Evolutionary conservation across 805 yeast species (phyloP), one percentile per base, ranked within the genome.

Genomic region (Priceomyces carsonii): DNA sequence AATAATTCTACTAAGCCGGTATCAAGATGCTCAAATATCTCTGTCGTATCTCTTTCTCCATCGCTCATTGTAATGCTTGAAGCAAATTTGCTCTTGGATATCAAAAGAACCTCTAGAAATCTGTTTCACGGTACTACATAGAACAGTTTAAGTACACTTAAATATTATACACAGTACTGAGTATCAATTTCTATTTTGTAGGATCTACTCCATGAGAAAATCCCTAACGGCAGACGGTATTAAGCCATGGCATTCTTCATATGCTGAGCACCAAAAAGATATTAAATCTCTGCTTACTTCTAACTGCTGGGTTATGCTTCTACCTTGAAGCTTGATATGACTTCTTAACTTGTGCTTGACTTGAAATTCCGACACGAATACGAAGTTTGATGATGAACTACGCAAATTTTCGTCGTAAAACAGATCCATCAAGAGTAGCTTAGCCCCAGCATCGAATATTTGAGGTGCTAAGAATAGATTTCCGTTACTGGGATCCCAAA

Each of bases 401-500:
- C 42, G 38, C 1, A 46, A 34, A 3, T 33, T 25, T 13, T 50
- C 58, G 21, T 50, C 53, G 30, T 40, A 51, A 23, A 45, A 47
- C 26, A 41, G 45, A 27, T 50, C 55, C 22, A 51, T 43, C 4
- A 48, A 32, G 3, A 56, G 28, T 18, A 59, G 34, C 21, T 29
- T 37, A 15, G 42, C 28, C 4, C 36, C 44, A n/a, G 27, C 15
- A 12, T 29, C 47, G 39, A 47, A 58, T 4, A 47, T 44, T 19
- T 47, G 52, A 2, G 63, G 62, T 5, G 55, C 34, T 10, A 59
- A 37, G 18, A 43, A 44, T 7, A 29, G 21, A 8, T 38, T 38
- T 6, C 37, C 49, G 33, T 35, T 36, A 9, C 14, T 32, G 6
- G 29, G 31, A 8, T 43, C 44, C 61, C 56, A 53, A 13, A 44